Base-by-base conservation (phyloP, 352 stramenopile genomes). In the Elongisporangium undulatum region DNA sequence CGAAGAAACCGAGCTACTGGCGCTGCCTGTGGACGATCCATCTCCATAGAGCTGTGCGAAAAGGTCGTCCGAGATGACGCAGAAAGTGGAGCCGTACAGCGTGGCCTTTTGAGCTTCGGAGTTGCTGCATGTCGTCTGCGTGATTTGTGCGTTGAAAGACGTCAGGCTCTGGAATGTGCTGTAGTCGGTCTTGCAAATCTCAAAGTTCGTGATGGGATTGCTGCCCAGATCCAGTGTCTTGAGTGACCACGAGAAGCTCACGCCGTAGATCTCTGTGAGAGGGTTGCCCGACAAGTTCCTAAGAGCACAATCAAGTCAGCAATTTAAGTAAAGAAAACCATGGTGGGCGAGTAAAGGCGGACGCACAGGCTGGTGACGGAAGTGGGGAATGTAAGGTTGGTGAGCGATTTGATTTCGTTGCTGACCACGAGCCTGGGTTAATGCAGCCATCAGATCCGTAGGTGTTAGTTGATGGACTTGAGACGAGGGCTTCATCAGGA, bases 161-260 rank as follows among this genome's bases (percentile, higher is more conserved):
- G 76, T 64, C 10, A 88, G 57, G 12, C 68, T 64, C 64, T 77
- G 71, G 49, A 92, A 76, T 0, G 66, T 87, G 12, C 66, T 65
- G 63, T 87, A 78, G 55, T 92, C 82, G 0, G 77, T 84, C 2
- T 75, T 74, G 0, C 72, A 85, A 49, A 92, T 77, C 56, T 90
- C 82, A 29, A 92, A 83, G n/a, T 77, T 75, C 8, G 62, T 75
- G 64, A 92, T 90, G 53, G 72, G 61, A 39, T 68, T 67, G 1
- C 49, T 51, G 24, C 73, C 79, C n/a, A 92, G 55, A 24, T 80
- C 68, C 41, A 90, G 59, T 5, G 69, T 76, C 3, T 75, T 63
- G 16, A 92, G 61, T 1, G 66, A 62, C 48, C 77, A 64, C 7
- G 82, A 80, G 61, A 92, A 89, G 15, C 66, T 64, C 16, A 89